Base-by-base conservation (phyloP, 345 rosid genomes). In the Gossypium rotundifolium region DNA sequence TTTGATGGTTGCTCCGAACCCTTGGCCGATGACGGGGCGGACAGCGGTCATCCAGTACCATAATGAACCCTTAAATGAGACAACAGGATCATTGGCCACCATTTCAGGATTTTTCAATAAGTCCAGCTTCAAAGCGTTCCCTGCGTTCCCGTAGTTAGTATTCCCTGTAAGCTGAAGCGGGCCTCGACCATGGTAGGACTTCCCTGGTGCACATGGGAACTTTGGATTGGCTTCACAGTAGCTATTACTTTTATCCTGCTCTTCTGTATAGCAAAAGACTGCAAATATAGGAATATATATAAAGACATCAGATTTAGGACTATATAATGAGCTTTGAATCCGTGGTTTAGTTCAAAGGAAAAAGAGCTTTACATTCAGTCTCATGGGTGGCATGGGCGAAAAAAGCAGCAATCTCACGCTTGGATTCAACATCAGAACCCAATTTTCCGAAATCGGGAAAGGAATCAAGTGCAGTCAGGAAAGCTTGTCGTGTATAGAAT, bases 321-420 rank as follows among this genome's bases (percentile, higher is more conserved):
- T 5, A 33, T 33, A 33, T 33, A 33, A 33, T 9, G 3, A 45
- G 49, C 12, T 9, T 45, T 2, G 52, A 11, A 48, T 48, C 52
- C 3, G 14, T 48, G 16, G 13, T 48, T 48, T 48, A 12, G 52
- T 48, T 48, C 10, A 20, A 65, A 20, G 10, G 29, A 45, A 65
- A 44, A 22, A 22, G 53, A 22, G 40, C 57, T 87, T 33, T 88
- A 89, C 97, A 82, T 72, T 94, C 97, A 52, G 97, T 93, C 74
- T 91, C 94, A 72, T 91, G 97, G 0, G 98, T 91, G 76, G 81
- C 88, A 73, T 93, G 97, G 1, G 94, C 96, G 57, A 93, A 93
- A 81, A 88, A 89, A 6, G 92, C 87, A 4, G 63, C 63, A 58
- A 58, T 58, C 63, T 58, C 63, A 0, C 63, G 33, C 63, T 58